Conservation (phyloP, 345 rosid species). For the Hevea brasiliensis region DNA sequence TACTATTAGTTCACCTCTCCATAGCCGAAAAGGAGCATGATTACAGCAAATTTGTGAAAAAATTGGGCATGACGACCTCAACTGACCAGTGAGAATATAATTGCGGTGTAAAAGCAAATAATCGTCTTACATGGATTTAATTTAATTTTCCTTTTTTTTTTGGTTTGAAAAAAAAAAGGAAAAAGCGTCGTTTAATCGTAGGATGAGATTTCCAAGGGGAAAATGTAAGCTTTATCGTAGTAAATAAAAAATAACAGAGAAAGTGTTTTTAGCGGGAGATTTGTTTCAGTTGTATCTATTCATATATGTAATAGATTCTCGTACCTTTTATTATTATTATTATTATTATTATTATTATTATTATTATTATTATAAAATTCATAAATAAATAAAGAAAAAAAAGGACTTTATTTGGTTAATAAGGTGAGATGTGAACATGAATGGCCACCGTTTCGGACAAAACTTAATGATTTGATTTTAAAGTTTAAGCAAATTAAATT, state of each 20-base stretch:
- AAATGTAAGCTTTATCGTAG: conserved; percentile 35
- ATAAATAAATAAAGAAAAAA: too few species aligned
- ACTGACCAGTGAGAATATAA: neutral
- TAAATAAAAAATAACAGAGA: conserved; percentile 17
- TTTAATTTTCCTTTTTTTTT: neutral
- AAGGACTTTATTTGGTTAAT: too few species aligned
- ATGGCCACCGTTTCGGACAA: too few species aligned
- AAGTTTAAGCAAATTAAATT: too few species aligned
- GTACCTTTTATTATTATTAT: neutral
- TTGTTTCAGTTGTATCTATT: conserved; percentile 40
- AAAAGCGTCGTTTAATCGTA: conserved; percentile 27
- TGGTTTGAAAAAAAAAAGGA: neutral
- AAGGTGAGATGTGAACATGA: too few species aligned
- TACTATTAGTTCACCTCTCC: neutral
- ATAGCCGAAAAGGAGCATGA: neutral
- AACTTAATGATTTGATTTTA: too few species aligned
- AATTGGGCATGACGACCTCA: neutral
- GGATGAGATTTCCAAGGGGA: conserved; percentile 32
- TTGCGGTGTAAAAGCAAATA: conserved; percentile 4
- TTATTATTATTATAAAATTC: too few species aligned
- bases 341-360: neutral
- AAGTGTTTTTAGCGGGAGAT: conserved; percentile 29
- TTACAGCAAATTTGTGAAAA: too few species aligned
- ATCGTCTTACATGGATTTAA: conserved; percentile 4
- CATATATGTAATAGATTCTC: conserved; percentile 41